Conservation (phyloP, 441 rosid species). For the Bruguiera hainesii region DNA sequence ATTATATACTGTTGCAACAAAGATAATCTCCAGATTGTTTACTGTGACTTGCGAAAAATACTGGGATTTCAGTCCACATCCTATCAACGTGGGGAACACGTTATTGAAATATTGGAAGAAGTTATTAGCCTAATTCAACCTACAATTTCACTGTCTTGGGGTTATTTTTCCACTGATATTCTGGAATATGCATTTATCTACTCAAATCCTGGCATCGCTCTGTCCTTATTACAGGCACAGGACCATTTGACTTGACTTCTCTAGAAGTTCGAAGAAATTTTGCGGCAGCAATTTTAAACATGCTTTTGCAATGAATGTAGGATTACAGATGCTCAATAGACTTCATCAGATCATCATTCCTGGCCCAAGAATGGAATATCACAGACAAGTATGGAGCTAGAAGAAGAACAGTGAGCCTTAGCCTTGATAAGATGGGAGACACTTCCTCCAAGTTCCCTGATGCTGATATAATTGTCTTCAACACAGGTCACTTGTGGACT, state of each 20-base stretch:
- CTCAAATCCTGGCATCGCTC: no score
- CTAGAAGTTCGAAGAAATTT: background rate
- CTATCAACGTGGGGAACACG: no score
- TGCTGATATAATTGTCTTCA: slow-evolving; percentile 67
- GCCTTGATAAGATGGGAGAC: slow-evolving; percentile 55
- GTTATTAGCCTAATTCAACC: background rate
- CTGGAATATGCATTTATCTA: no score
- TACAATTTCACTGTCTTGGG: background rate
- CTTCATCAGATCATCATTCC: slow-evolving; percentile 61
- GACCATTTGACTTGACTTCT: no score
- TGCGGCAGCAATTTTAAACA: background rate
- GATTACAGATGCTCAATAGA: slow-evolving; percentile 64
- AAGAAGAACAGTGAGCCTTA: slow-evolving; percentile 56
- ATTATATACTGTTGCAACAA: no score
- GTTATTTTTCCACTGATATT: background rate
- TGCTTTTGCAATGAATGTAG: slow-evolving; percentile 29
- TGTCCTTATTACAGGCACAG: no score
- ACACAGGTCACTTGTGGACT: slow-evolving; percentile 94
- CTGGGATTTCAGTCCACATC: no score
- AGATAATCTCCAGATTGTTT: no score
- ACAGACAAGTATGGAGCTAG: slow-evolving; percentile 30
- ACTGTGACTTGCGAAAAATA: no score
- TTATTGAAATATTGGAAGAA: background rate
- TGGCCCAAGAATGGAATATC: slow-evolving; percentile 60
- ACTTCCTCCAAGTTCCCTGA: slow-evolving; percentile 45